These are phyloP conservation scores for Echites panduratus DNA, from an alignment of 257 asterid genomes.

Conservation along the genomic window DNA sequence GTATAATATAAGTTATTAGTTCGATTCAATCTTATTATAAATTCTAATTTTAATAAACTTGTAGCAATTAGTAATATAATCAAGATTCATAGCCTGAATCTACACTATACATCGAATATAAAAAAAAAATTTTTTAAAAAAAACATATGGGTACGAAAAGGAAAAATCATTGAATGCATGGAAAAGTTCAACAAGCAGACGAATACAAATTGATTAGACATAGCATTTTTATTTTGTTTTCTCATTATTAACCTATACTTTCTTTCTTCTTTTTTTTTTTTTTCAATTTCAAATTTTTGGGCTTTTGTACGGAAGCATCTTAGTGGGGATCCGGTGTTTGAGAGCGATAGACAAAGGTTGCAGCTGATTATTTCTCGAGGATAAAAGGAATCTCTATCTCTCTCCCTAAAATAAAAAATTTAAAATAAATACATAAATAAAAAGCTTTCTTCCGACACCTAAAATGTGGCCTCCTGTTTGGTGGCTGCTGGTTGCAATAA, in stretches of 20 bases:
- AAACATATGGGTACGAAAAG: not conserved
- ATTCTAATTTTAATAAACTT: too few relatives aligned
- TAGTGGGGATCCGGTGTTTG: conserved; percentile 12
- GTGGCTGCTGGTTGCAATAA: conserved; percentile 36
- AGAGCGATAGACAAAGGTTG: conserved; percentile 11
- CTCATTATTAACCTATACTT: not conserved
- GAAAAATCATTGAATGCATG: not conserved
- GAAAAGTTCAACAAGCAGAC: not conserved
- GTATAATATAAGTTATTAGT: too few relatives aligned
- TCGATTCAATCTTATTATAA: too few relatives aligned
- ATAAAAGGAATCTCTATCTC: not conserved
- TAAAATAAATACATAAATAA: too few relatives aligned
- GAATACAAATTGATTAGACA: not conserved
- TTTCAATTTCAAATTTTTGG: not conserved
- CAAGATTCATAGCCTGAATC: too few relatives aligned
- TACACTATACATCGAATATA: too few relatives aligned
- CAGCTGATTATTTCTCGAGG: conserved; percentile 6
- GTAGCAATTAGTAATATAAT: too few relatives aligned
- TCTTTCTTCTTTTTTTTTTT: not conserved
- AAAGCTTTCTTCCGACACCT: conserved; percentile 24
- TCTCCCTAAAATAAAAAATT: too few relatives aligned
- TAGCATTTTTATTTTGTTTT: not conserved
- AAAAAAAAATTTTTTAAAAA: too few relatives aligned
- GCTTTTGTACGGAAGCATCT: conserved; percentile 6
- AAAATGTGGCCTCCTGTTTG: conserved; percentile 31